A percentile compares a stretch with the other conserved stretches of the same genome.
phyloP scores from a whole-genome alignment of 352 stramenopile genomes.

The Globisporangium solare region DNA sequence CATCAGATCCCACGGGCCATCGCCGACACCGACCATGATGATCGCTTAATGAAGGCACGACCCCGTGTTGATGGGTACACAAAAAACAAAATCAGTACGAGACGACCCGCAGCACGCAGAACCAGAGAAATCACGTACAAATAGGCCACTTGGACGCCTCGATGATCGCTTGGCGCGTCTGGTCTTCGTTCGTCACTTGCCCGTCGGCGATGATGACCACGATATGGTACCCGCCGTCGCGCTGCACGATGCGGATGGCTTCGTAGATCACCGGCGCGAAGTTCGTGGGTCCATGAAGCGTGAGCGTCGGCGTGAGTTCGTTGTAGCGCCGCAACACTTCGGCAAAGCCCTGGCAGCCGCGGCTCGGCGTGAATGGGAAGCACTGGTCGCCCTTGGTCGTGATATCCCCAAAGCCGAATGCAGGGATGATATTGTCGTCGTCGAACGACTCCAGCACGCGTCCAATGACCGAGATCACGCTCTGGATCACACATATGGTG shows the following conservation, averaged over 20 bases:
- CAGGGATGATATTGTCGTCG: constrained; percentile 76
- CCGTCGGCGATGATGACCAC: constrained; percentile 72
- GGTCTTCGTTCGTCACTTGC: constrained; percentile 48
- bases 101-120: no score
- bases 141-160: constrained; percentile 63
- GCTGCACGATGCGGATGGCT: constrained; percentile 36
- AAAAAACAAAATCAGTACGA: not conserved
- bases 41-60: constrained; percentile 18
- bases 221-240: constrained; percentile 66
- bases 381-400: constrained; percentile 38
- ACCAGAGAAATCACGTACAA: constrained; percentile 25
- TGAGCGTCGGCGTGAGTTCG: constrained; percentile 44
- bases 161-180: constrained; percentile 55
- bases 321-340: constrained; percentile 62
- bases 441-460: constrained; percentile 69
- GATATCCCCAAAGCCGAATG: constrained; percentile 65
- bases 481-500: constrained; percentile 24
- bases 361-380: constrained; percentile 36
- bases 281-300: constrained; percentile 57
- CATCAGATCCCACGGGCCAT: constrained; percentile 81
- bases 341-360: constrained; percentile 46
- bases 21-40: constrained; percentile 68
- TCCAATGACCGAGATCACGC: constrained; percentile 72
- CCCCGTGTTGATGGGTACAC: not conserved
- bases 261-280: constrained; percentile 65